phyloP scores from a whole-genome alignment of 75 land plant genomes.

The Isoetes taiwanensis region DNA sequence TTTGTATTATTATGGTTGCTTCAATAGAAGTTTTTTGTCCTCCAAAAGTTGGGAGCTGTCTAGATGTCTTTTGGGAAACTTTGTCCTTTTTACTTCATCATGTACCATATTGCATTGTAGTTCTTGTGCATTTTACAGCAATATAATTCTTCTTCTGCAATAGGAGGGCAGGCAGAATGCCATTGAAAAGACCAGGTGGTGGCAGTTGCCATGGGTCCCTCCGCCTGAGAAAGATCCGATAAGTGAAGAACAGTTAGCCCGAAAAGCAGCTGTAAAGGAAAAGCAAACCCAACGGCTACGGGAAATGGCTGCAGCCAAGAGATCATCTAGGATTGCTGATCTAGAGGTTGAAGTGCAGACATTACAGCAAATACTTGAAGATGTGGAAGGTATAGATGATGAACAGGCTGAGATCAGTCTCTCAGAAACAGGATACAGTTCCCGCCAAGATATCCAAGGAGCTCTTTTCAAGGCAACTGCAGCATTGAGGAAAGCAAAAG shows the following conservation, averaged over 20 bases:
- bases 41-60: too few relatives aligned
- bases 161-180: constrained; percentile 65
- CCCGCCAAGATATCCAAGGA: constrained; percentile 66
- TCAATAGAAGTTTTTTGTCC: too few relatives aligned
- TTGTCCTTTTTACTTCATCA: too few relatives aligned
- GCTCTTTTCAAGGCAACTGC: constrained; percentile 40
- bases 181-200: constrained; percentile 66
- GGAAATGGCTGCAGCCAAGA: constrained; percentile 89
- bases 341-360: constrained; percentile 59
- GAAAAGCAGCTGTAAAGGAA: constrained; percentile 88
- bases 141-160: too few relatives aligned
- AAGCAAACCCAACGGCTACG: constrained; percentile 85
- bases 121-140: too few relatives aligned
- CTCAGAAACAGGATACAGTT: constrained; percentile 42
- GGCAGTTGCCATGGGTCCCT: constrained; percentile 89
- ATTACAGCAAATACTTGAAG: constrained; percentile 50
- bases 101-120: too few relatives aligned
- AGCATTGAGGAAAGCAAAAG: constrained; percentile 65
- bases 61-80: too few relatives aligned
- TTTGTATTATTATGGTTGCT: too few relatives aligned
- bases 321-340: constrained; percentile 60
- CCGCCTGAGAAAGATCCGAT: constrained; percentile 49
- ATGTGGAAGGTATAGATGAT: constrained; percentile 43
- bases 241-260: constrained; percentile 81
- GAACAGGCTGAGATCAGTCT: constrained; percentile 34